A percentile compares a stretch with the other conserved stretches of the same genome.
Evolutionary conservation across 2,329 filamentous ascomycete genomes (phyloP).

Genomic region (Pseudogymnoascus sp.): DNA sequence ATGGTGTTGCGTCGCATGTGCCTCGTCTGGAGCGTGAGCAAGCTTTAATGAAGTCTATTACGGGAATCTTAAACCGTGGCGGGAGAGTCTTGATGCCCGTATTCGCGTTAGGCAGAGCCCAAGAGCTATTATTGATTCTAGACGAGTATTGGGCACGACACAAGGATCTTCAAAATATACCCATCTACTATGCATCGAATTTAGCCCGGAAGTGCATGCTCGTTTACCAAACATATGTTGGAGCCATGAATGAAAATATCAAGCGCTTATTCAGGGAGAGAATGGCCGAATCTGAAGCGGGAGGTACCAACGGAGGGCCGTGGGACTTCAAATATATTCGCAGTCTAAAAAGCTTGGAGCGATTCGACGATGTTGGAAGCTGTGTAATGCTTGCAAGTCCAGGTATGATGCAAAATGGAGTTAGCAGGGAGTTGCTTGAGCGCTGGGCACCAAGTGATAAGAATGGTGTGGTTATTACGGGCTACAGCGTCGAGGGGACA

Average conservation of each 20-base stretch:
- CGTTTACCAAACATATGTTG: conserved; percentile 96
- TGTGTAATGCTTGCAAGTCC: conserved; percentile 97
- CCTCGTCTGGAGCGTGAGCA: conserved; percentile 87
- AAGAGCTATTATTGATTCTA: conserved; percentile 87
- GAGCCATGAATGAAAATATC: conserved; percentile 99
- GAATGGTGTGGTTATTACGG: conserved; percentile 97
- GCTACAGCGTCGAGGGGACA: conserved; percentile 96
- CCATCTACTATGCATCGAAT: conserved; percentile 96
- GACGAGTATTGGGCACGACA: conserved; percentile 97
- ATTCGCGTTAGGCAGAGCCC: conserved; percentile 86
- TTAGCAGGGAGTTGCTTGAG: conserved; percentile 86
- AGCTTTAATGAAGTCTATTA: conserved; percentile 92
- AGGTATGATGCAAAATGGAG: conserved; percentile 96
- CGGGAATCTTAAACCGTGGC: conserved; percentile 80
- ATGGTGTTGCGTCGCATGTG: conserved; percentile 89
- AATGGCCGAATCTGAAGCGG: conserved; percentile 81
- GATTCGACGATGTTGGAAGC: conserved; percentile 90
- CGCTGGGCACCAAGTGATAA: conserved; percentile 93
- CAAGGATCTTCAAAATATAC: conserved; percentile 76
- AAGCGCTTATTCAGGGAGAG: conserved; percentile 88
- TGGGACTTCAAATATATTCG: conserved; percentile 97
- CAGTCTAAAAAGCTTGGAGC: conserved; percentile 83
- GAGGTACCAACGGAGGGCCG: conserved; percentile 69
- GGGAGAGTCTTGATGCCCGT: conserved; percentile 92
- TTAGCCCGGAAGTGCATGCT: conserved; percentile 96